Conservation (phyloP, 2,329 filamentous ascomycete species). For the Colletotrichum magnum region DNA sequence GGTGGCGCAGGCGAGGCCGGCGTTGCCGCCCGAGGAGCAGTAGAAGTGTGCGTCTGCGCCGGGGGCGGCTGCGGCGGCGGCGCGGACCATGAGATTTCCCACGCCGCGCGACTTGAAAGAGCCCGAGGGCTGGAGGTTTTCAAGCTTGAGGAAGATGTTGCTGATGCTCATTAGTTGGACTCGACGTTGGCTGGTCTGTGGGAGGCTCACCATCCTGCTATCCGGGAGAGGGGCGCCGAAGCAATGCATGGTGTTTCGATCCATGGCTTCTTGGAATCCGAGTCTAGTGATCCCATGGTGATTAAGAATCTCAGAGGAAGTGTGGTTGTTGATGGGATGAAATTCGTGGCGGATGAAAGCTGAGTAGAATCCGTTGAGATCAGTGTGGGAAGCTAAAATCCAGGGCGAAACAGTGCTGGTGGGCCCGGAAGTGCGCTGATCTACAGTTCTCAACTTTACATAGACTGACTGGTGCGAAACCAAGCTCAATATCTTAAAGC, state of each 20-base stretch:
- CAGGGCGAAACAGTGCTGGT: no score
- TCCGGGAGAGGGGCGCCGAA: slow-evolving; percentile 75
- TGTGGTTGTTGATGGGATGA: background rate
- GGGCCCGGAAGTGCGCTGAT: no score
- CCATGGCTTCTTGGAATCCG: slow-evolving; percentile 70
- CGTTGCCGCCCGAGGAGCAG: slow-evolving; percentile 85
- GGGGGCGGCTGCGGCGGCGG: slow-evolving; percentile 50
- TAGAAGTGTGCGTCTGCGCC: slow-evolving; percentile 76
- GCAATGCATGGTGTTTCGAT: slow-evolving; percentile 79
- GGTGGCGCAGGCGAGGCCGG: slow-evolving; percentile 84
- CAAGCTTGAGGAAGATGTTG: slow-evolving; percentile 87
- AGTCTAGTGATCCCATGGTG: slow-evolving; percentile 58
- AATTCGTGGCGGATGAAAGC: background rate
- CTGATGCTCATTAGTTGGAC: slow-evolving; percentile 52
- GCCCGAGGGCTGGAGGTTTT: slow-evolving; percentile 86
- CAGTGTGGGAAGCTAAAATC: no score
- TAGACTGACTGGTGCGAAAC: no score
- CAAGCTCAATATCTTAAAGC: no score
- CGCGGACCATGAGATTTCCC: slow-evolving; percentile 76
- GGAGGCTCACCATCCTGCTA: slow-evolving; percentile 76
- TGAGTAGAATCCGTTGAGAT: no score
- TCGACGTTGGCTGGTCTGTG: slow-evolving; percentile 35
- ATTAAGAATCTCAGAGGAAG: background rate
- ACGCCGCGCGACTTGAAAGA: slow-evolving; percentile 89
- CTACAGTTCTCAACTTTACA: no score